Percentiles rank a stretch among this genome's conserved stretches.
Conservation (phyloP, 768 basidiomycete species). For the Rhizopogon salebrosus region DNA sequence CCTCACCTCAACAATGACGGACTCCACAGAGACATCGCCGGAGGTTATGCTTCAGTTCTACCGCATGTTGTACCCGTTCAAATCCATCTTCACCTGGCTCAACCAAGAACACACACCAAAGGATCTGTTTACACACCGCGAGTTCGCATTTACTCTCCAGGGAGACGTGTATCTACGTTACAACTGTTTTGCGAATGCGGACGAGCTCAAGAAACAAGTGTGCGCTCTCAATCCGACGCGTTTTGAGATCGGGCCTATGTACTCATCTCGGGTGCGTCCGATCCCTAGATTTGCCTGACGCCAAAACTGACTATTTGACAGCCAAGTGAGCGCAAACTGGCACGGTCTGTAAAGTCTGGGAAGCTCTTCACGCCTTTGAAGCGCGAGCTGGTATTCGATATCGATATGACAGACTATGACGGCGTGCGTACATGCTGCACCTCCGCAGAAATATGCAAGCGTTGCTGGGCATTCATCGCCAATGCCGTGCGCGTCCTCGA, state of each 20-base stretch:
- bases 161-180: slow-evolving; percentile 94
- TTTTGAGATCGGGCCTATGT: slow-evolving; percentile 96
- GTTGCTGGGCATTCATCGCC: slow-evolving; percentile 94
- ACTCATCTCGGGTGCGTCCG: slow-evolving; percentile 72
- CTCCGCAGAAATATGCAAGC: slow-evolving; percentile 82
- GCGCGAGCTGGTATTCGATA: slow-evolving; percentile 97
- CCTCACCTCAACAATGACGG: not conserved
- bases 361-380: slow-evolving; percentile 59
- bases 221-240: slow-evolving; percentile 82
- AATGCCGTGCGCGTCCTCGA: slow-evolving; percentile 89
- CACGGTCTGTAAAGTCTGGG: slow-evolving; percentile 40
- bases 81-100: slow-evolving; percentile 90
- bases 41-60: slow-evolving; percentile 80
- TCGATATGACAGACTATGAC: slow-evolving; percentile 99
- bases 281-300: not conserved
- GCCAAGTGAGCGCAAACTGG: slow-evolving; percentile 87
- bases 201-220: slow-evolving; percentile 91
- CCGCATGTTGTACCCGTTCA: slow-evolving; percentile 88
- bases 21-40: slow-evolving; percentile 34
- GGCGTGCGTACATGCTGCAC: slow-evolving; percentile 92
- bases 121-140: slow-evolving; percentile 85
- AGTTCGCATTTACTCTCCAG: slow-evolving; percentile 90
- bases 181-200: slow-evolving; percentile 79
- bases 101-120: slow-evolving; percentile 84
- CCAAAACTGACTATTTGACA: slow-evolving; percentile 24